Conservation (phyloP, 345 rosid genomes). For the Clausena lansium region DNA sequence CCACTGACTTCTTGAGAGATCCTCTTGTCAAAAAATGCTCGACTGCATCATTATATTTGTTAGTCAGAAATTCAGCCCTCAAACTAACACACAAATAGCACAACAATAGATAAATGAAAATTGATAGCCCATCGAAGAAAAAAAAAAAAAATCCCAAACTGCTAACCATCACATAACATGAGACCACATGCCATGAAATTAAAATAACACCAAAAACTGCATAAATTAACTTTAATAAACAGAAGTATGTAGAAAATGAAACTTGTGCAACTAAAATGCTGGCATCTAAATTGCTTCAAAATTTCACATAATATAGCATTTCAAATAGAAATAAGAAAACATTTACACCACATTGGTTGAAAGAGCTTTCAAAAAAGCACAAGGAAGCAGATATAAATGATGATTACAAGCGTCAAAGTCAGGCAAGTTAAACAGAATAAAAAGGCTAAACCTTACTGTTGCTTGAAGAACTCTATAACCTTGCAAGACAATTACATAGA, state of each 20-base stretch:
- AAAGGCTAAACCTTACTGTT: not conserved
- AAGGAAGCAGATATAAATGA: not conserved
- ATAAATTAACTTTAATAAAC: not conserved
- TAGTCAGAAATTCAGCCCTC: not conserved
- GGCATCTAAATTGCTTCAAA: not conserved
- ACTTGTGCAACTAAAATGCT: not conserved
- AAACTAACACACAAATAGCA: not conserved
- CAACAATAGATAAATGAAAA: not conserved
- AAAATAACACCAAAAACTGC: not conserved
- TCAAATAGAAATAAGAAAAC: no score
- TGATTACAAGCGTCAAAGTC: not conserved
- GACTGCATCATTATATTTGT: conserved; percentile 33
- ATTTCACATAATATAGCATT: no score
- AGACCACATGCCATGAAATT: not conserved
- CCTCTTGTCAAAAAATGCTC: conserved; percentile 81
- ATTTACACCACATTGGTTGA: not conserved
- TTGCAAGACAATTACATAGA: not conserved
- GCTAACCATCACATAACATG: not conserved
- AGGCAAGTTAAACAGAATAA: not conserved
- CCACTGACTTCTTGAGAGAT: conserved; percentile 84
- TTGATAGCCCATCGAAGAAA: no score
- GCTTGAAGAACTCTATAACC: not conserved
- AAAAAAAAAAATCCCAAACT: not conserved
- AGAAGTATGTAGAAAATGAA: not conserved
- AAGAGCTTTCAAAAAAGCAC: not conserved